Evolutionary conservation across 1,284 basidiomycete genomes (phyloP).

Genomic region (Irpex sp.): DNA sequence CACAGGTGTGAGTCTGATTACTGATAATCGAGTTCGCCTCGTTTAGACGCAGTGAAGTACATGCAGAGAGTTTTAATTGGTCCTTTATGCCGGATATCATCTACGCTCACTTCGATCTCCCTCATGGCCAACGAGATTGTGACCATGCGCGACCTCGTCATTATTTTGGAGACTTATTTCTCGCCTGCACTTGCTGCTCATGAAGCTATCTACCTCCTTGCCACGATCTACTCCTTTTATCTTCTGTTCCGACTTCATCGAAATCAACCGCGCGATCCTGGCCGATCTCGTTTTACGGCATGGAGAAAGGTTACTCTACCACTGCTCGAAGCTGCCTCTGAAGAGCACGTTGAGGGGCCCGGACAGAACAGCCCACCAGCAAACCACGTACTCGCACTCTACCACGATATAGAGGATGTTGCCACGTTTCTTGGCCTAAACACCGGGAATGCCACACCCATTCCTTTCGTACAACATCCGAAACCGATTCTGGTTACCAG

Average conservation of each 20-base stretch:
- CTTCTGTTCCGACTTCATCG: background rate
- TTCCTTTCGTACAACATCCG: background rate
- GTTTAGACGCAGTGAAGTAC: background rate
- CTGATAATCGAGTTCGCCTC: background rate
- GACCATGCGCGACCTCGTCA: background rate
- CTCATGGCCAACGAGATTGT: background rate
- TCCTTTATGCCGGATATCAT: background rate
- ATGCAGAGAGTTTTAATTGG: background rate
- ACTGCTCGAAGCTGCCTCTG: background rate
- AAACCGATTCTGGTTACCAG: background rate
- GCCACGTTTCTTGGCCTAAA: background rate
- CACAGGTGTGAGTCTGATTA: background rate
- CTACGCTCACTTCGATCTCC: background rate
- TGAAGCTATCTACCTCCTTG: background rate
- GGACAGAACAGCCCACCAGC: background rate
- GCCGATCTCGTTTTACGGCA: background rate
- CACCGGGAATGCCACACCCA: background rate
- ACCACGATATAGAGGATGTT: background rate
- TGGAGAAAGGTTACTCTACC: background rate
- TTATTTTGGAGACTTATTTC: constrained; percentile 1
- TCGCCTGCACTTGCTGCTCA: background rate
- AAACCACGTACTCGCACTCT: background rate
- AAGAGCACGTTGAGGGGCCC: background rate
- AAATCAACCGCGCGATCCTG: background rate
- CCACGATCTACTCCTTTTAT: background rate